Conservation (phyloP, 2,329 filamentous ascomycete genomes). For the Tetracladium maxilliforme region DNA sequence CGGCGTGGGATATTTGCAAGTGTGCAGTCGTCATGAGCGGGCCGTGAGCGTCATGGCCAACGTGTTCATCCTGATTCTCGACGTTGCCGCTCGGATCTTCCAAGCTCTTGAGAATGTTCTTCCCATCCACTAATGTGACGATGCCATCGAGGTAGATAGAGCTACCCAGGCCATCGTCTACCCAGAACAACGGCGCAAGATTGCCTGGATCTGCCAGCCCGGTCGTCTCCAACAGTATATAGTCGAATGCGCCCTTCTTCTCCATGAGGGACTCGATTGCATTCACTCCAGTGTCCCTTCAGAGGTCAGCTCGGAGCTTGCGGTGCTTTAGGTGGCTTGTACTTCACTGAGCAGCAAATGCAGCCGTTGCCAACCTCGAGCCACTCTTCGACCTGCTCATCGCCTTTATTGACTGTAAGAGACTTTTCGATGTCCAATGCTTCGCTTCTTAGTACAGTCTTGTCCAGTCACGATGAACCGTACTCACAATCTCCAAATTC, state of each 20-base stretch:
- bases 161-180: constrained; percentile 88
- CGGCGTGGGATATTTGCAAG: constrained; percentile 90
- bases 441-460: constrained; percentile 18
- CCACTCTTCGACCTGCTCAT: constrained; percentile 44
- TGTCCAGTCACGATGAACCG: constrained; percentile 4
- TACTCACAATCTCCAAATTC: constrained; percentile 69
- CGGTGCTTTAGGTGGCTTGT: constrained; percentile 13
- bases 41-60: constrained; percentile 34
- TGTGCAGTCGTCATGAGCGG: constrained; percentile 82
- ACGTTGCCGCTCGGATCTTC: constrained; percentile 52
- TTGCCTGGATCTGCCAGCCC: constrained; percentile 92
- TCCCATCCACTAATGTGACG: constrained; percentile 88
- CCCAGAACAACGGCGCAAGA: constrained; percentile 91
- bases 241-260: constrained; percentile 86
- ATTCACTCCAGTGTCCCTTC: constrained; percentile 76
- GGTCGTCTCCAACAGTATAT: constrained; percentile 93
- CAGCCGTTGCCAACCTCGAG: constrained; percentile 93
- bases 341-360: constrained; percentile 96
- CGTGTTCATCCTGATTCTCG: constrained; percentile 26
- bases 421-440: constrained; percentile 93
- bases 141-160: constrained; percentile 96
- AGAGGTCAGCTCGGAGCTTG: neutral
- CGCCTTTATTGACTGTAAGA: constrained; percentile 75
- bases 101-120: constrained; percentile 72
- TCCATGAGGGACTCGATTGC: constrained; percentile 95